Conservation (phyloP, 1,139 yeast species). For the Magnusiomyces ingens region DNA sequence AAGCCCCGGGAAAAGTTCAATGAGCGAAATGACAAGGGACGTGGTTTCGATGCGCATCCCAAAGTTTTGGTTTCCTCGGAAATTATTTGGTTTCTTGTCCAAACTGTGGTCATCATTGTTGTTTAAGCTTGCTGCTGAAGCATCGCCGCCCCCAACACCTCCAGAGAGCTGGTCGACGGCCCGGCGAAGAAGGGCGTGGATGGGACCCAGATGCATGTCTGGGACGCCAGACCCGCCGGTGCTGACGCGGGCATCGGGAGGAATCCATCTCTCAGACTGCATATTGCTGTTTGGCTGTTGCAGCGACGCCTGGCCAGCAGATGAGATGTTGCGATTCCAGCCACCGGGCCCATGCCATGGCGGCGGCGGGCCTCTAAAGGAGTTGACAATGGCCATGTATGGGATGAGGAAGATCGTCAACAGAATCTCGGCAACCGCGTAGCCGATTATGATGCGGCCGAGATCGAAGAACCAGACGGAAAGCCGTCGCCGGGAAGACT, state of each 20-base stretch:
- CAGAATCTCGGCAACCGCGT: constrained; percentile 13
- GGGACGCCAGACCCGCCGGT: neutral
- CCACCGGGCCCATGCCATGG: neutral
- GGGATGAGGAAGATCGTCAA: constrained; percentile 13
- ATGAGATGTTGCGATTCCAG: neutral
- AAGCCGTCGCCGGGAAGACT: constrained; percentile 14
- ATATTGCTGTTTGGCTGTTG: neutral
- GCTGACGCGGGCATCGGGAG: neutral
- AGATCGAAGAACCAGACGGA: constrained; percentile 15
- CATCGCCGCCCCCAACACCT: constrained; percentile 16
- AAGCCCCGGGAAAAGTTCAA: constrained; percentile 15
- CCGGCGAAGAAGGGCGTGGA: neutral
- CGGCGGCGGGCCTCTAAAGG: neutral
- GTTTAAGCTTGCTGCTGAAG: neutral
- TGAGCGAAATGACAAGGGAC: constrained; percentile 7
- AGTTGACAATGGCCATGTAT: neutral
- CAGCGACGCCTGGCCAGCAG: neutral
- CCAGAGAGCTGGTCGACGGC: neutral
- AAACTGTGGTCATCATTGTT: neutral
- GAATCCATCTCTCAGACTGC: neutral
- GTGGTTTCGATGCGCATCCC: constrained; percentile 7
- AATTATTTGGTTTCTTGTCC: constrained; percentile 1
- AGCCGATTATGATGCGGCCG: constrained; percentile 11
- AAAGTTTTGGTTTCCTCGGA: neutral
- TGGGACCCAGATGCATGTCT: neutral